Percentiles rank a stretch among this genome's conserved stretches.
Evolutionary conservation across 164 flowering plant genomes (phyloP).

Genomic region (Hamamelis virginiana): DNA sequence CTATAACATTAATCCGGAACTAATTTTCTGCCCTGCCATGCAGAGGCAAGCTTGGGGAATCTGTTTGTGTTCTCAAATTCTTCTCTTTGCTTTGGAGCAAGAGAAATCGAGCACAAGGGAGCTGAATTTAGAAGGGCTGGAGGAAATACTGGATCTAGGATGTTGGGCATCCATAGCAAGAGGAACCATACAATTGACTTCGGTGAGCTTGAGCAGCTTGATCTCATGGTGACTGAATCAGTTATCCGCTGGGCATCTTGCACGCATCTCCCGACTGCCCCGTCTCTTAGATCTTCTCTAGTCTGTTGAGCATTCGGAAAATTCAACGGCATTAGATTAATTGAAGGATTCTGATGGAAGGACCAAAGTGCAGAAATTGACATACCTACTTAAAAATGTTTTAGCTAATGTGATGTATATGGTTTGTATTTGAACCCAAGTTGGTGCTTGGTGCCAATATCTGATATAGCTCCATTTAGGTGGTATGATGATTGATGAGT

Average conservation of each 20-base stretch:
- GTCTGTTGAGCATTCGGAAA: conserved; percentile 50
- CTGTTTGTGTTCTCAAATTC: conserved; percentile 30
- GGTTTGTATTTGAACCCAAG: neutral
- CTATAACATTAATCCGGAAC: neutral
- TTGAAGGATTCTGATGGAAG: neutral
- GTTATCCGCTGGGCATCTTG: conserved; percentile 93
- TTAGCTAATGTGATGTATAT: neutral
- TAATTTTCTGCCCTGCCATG: conserved; percentile 5
- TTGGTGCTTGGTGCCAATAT: neutral
- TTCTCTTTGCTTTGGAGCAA: conserved; percentile 15
- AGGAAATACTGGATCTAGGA: conserved; percentile 31
- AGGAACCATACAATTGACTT: conserved; percentile 83
- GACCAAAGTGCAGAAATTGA: neutral
- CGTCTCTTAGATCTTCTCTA: conserved; percentile 74
- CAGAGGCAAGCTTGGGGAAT: conserved; percentile 44
- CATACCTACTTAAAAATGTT: neutral
- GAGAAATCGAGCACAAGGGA: conserved; percentile 22
- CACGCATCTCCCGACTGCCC: conserved; percentile 61
- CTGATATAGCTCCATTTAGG: neutral
- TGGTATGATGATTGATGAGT: neutral
- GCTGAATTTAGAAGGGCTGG: conserved; percentile 28
- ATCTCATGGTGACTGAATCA: conserved; percentile 72
- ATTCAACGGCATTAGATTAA: too few relatives aligned
- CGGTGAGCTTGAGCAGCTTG: conserved; percentile 73
- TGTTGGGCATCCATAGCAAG: conserved; percentile 50